A percentile compares a stretch with the other conserved stretches of the same genome.
These are phyloP conservation scores for Glaciozyma antarctica DNA, from an alignment of 768 basidiomycete species.

Conservation along the genomic window DNA sequence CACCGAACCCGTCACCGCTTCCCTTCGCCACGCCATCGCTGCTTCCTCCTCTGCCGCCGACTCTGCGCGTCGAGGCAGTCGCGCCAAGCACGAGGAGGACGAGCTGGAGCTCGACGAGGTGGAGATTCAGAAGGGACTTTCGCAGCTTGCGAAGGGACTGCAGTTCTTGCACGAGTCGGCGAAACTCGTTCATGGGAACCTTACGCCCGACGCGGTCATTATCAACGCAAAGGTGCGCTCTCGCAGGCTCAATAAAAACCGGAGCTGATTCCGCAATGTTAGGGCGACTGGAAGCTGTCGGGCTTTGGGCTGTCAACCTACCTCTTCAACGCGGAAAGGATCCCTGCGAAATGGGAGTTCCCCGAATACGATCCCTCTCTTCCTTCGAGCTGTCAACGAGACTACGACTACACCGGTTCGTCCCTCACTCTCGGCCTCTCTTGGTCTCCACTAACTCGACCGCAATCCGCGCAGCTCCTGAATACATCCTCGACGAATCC, in stretches of 20 bases:
- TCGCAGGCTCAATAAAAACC: background rate
- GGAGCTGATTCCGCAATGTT: background rate
- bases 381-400: slow-evolving; percentile 73
- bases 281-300: slow-evolving; percentile 98
- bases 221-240: slow-evolving; percentile 68
- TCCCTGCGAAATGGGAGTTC: slow-evolving; percentile 75
- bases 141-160: slow-evolving; percentile 55
- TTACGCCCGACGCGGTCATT: slow-evolving; percentile 75
- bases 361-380: slow-evolving; percentile 74
- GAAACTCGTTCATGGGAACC: slow-evolving; percentile 80
- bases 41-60: slow-evolving; percentile 44
- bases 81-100: slow-evolving; percentile 43
- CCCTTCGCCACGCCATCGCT: slow-evolving; percentile 65
- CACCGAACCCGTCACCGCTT: slow-evolving; percentile 78
- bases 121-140: slow-evolving; percentile 93
- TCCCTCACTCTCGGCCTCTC: background rate
- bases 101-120: slow-evolving; percentile 82
- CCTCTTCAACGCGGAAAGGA: slow-evolving; percentile 57
- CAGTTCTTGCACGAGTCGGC: slow-evolving; percentile 83
- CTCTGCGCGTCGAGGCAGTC: slow-evolving; percentile 26
- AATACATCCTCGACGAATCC: slow-evolving; percentile 84
- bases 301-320: slow-evolving; percentile 81
- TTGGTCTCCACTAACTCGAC: background rate
- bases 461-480: slow-evolving; percentile 55
- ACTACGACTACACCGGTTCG: slow-evolving; percentile 79